phyloP scores from a whole-genome alignment of 1,284 basidiomycete species.

The Schizophyllum amplum region DNA sequence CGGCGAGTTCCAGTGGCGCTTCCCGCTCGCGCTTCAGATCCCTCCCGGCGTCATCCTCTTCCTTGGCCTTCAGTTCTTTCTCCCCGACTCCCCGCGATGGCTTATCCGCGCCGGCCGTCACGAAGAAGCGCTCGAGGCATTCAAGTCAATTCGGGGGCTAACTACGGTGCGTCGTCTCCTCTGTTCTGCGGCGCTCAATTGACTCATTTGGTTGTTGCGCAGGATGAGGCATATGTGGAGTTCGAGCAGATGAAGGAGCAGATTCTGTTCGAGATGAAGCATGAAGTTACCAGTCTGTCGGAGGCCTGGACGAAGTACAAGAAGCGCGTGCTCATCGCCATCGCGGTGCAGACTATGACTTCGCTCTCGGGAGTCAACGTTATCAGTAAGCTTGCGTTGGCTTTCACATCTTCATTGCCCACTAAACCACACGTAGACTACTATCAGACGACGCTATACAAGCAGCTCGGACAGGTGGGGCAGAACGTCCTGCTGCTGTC shows the following conservation, averaged over 20 bases:
- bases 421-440: slow-evolving; percentile 4
- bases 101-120: slow-evolving; percentile 8
- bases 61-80: slow-evolving; percentile 8
- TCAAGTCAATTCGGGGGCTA: slow-evolving; percentile 9
- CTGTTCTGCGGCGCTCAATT: neutral
- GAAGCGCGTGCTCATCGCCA: slow-evolving; percentile 11
- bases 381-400: slow-evolving; percentile 5
- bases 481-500: slow-evolving; percentile 10
- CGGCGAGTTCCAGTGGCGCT: slow-evolving; percentile 13
- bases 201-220: neutral
- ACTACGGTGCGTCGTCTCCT: slow-evolving; percentile 1
- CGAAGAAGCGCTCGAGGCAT: slow-evolving; percentile 8
- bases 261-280: slow-evolving; percentile 11
- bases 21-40: slow-evolving; percentile 13
- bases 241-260: slow-evolving; percentile 15
- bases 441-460: slow-evolving; percentile 14
- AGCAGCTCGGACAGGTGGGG: slow-evolving; percentile 11
- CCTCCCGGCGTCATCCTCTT: slow-evolving; percentile 14
- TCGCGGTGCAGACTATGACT: slow-evolving; percentile 13
- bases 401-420: neutral
- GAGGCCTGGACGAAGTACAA: slow-evolving; percentile 13
- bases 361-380: slow-evolving; percentile 13
- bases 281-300: slow-evolving; percentile 7
- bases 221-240: slow-evolving; percentile 8
- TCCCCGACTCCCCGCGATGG: slow-evolving; percentile 13